These are phyloP conservation scores for Thielaviopsis populi DNA, from an alignment of 2,329 filamentous ascomycete genomes.

Conservation along the genomic window DNA sequence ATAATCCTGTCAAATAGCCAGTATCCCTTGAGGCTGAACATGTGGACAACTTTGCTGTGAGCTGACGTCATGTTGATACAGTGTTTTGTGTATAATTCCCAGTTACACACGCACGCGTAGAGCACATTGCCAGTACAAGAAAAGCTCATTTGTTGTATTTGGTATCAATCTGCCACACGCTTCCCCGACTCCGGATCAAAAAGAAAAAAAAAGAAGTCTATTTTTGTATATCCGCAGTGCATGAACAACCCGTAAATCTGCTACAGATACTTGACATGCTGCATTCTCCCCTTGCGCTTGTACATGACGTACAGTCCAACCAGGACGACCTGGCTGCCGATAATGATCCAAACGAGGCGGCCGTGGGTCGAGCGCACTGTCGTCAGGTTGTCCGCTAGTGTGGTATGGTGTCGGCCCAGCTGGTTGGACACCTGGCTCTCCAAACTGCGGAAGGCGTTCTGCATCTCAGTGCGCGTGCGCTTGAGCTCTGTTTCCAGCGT, in stretches of 20 bases:
- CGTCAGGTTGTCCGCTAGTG: slow-evolving; percentile 34
- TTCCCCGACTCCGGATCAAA: neutral
- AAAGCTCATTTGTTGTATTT: neutral
- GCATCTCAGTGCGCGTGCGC: slow-evolving; percentile 40
- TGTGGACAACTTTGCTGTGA: neutral
- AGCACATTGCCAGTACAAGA: neutral
- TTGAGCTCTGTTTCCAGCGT: slow-evolving; percentile 44
- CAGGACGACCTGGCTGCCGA: slow-evolving; percentile 60
- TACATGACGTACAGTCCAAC: slow-evolving; percentile 58
- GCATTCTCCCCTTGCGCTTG: slow-evolving; percentile 58
- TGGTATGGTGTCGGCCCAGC: slow-evolving; percentile 35
- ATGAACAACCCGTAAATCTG: neutral
- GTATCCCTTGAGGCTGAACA: too few relatives aligned
- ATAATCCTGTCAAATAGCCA: neutral
- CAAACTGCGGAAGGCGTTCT: slow-evolving; percentile 34
- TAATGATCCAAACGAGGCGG: slow-evolving; percentile 50
- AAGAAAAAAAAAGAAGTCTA: neutral
- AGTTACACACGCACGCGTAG: neutral
- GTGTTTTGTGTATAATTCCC: too few relatives aligned
- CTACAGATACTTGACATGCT: slow-evolving; percentile 86
- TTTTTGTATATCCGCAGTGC: neutral
- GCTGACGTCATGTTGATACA: neutral
- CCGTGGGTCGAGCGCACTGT: slow-evolving; percentile 36
- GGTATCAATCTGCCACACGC: neutral
- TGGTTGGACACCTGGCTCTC: slow-evolving; percentile 39